Evolutionary conservation across 768 basidiomycete species (phyloP).

Genomic region (Lactifluus rugatus): DNA sequence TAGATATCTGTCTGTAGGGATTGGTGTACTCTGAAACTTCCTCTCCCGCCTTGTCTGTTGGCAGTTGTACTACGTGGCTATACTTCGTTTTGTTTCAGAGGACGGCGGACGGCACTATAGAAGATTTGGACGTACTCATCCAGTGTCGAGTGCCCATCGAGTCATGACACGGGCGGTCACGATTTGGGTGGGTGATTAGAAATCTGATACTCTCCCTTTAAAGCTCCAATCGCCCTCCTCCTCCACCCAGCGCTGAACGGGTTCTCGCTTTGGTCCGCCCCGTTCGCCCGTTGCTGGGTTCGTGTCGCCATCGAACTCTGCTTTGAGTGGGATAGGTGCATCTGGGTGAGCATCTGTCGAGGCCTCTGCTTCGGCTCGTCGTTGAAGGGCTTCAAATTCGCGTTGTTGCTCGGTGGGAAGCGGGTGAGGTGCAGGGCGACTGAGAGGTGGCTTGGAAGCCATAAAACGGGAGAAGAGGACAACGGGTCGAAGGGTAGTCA

Average conservation of each 20-base stretch:
- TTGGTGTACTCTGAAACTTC: background rate
- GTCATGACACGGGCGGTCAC: too few relatives aligned
- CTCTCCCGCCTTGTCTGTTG: background rate
- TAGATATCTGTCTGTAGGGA: background rate
- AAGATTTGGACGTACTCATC: too few relatives aligned
- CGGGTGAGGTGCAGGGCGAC: conserved; percentile 62
- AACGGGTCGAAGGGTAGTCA: too few relatives aligned
- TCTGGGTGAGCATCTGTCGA: conserved; percentile 50
- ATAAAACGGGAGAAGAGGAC: conserved; percentile 2
- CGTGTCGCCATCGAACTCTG: conserved; percentile 70
- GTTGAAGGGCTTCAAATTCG: conserved; percentile 79
- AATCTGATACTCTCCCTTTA: conserved; percentile 83
- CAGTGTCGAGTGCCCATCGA: too few relatives aligned
- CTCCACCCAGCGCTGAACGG: conserved; percentile 48
- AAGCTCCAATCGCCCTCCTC: conserved; percentile 80
- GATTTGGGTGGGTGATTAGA: too few relatives aligned
- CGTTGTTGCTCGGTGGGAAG: conserved; percentile 68
- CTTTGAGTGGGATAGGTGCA: conserved; percentile 43
- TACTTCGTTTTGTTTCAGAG: background rate
- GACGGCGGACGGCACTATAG: too few relatives aligned
- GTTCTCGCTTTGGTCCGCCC: conserved; percentile 83
- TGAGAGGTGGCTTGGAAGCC: conserved; percentile 30
- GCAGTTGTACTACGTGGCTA: background rate
- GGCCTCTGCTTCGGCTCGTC: conserved; percentile 37
- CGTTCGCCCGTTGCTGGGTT: conserved; percentile 80